Percentiles rank a stretch among this genome's conserved stretches.
phyloP scores from a whole-genome alignment of 139 green algal genomes.

The Haematococcus sp. region DNA sequence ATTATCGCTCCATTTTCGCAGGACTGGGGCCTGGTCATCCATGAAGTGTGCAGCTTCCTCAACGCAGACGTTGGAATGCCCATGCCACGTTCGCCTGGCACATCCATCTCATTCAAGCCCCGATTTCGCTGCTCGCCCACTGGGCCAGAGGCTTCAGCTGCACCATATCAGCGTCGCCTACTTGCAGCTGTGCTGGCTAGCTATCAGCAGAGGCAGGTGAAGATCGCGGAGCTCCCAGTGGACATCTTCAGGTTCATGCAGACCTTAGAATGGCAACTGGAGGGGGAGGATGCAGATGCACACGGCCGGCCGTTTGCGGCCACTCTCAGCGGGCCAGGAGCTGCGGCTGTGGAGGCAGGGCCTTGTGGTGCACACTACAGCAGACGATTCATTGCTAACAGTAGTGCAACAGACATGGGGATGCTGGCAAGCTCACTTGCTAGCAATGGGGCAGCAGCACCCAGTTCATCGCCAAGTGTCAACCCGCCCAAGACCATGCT shows the following conservation, averaged over 20 bases:
- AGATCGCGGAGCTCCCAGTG: constrained; percentile 72
- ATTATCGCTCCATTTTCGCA: no score
- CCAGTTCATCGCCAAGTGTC: constrained; percentile 4
- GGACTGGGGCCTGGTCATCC: constrained; percentile 33
- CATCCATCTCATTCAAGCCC: constrained; percentile 9
- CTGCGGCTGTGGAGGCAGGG: no score
- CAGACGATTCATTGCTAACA: no score
- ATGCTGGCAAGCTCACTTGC: background rate
- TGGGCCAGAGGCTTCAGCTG: background rate
- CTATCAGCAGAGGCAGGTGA: constrained; percentile 47
- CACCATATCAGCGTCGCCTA: background rate
- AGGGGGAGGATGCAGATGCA: background rate
- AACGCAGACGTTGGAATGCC: constrained; percentile 42
- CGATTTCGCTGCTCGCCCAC: background rate
- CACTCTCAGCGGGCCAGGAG: no score
- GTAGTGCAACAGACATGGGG: background rate
- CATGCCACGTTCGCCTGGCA: constrained; percentile 13
- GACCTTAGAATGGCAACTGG: constrained; percentile 60
- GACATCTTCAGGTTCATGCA: constrained; percentile 73
- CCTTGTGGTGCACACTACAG: no score
- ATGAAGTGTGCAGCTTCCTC: constrained; percentile 57
- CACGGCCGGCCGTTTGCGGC: background rate
- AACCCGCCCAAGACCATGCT: constrained; percentile 63
- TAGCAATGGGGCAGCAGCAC: background rate
- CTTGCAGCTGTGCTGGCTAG: background rate